Evolutionary conservation across 139 green algal genomes (phyloP).

Genomic region (Asterochloris erici): DNA sequence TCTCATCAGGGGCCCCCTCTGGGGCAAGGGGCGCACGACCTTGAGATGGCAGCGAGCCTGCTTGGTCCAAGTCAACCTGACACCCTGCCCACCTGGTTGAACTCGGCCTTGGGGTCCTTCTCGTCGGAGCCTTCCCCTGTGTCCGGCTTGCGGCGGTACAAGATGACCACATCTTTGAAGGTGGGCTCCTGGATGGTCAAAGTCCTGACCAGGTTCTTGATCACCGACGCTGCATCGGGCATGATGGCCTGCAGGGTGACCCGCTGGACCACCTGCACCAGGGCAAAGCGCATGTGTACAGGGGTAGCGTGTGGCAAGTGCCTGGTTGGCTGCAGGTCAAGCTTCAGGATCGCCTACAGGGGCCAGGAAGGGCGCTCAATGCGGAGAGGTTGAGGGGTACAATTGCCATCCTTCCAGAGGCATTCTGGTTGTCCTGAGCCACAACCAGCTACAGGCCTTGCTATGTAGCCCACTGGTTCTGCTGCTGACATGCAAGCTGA

Average conservation of each 20-base stretch:
- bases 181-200: constrained; percentile 66
- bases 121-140: not conserved
- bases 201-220: constrained; percentile 43
- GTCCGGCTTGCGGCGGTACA: constrained; percentile 53
- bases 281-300: too few relatives aligned
- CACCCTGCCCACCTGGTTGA: constrained; percentile 6
- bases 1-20: not conserved
- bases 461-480: too few relatives aligned
- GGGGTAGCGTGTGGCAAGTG: too few relatives aligned
- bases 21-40: not conserved
- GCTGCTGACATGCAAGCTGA: not conserved
- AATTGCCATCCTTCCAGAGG: too few relatives aligned
- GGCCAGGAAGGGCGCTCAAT: too few relatives aligned
- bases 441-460: too few relatives aligned
- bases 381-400: too few relatives aligned
- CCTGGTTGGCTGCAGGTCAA: too few relatives aligned
- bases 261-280: constrained; percentile 31
- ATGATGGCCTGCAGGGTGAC: constrained; percentile 44
- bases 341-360: too few relatives aligned
- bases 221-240: constrained; percentile 40
- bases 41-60: not conserved
- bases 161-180: constrained; percentile 67
- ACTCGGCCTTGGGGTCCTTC: constrained; percentile 8
- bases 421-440: too few relatives aligned
- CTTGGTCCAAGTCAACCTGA: not conserved